Conservation (phyloP, 345 rosid genomes). For the Reutealis trisperma region DNA sequence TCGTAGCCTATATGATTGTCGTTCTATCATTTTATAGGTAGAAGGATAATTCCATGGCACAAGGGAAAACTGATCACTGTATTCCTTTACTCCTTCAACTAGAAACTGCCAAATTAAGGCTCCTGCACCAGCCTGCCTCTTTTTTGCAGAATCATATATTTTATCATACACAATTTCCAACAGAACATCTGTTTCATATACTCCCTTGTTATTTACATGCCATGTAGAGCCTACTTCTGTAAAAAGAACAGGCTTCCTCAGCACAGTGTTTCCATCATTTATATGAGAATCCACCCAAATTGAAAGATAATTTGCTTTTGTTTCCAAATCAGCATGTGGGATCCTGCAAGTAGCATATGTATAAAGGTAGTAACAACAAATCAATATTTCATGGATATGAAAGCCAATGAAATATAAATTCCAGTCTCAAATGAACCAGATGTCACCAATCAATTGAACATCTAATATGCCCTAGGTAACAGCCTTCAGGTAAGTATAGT, state of each 20-base stretch:
- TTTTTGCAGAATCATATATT: constrained; percentile 39
- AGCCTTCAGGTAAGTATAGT: constrained; percentile 1
- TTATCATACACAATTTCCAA: constrained; percentile 32
- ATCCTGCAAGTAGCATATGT: constrained; percentile 27
- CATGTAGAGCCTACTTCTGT: constrained; percentile 43
- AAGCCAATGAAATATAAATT: background rate
- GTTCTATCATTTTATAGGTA: constrained; percentile 33
- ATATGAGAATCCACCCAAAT: constrained; percentile 44
- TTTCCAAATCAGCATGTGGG: constrained; percentile 31
- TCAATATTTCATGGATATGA: background rate
- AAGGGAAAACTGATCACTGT: constrained; percentile 35
- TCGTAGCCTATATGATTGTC: constrained; percentile 40
- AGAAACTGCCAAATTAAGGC: constrained; percentile 45
- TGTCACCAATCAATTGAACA: constrained; percentile 6
- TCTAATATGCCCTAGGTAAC: background rate
- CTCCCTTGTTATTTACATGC: constrained; percentile 21
- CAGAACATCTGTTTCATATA: constrained; percentile 25
- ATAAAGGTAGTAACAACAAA: background rate
- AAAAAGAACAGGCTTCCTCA: constrained; percentile 44
- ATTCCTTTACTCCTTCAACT: constrained; percentile 35
- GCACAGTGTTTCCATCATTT: constrained; percentile 30
- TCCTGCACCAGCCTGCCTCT: constrained; percentile 41
- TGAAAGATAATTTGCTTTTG: constrained; percentile 35
- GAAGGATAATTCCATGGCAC: constrained; percentile 42
- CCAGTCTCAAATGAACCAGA: background rate